Conservation (phyloP, 306 rosid species). For the Biancaea sappan region DNA sequence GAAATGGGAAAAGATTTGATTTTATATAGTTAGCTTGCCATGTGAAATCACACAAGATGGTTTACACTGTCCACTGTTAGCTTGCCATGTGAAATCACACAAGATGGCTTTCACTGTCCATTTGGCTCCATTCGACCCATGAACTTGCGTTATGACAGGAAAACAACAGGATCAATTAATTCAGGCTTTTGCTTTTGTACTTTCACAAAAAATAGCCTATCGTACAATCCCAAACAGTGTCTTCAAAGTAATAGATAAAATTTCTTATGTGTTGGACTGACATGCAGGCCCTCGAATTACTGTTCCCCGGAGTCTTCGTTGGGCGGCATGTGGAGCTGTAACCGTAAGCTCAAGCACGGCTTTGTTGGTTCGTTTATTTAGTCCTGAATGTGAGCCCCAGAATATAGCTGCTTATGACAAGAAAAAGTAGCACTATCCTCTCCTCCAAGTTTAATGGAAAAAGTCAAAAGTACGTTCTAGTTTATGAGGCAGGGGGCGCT, state of each 20-base stretch:
- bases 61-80: neutral
- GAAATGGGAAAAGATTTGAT: neutral
- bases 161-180: too few relatives aligned
- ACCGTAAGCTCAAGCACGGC: slow-evolving; percentile 76
- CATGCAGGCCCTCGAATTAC: slow-evolving; percentile 86
- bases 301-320: slow-evolving; percentile 78
- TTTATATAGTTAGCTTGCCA: neutral
- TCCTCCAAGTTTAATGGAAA: neutral
- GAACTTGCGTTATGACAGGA: neutral
- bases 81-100: neutral
- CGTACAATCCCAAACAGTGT: slow-evolving; percentile 1
- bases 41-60: neutral
- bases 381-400: slow-evolving; percentile 98
- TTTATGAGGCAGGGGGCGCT: neutral
- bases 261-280: slow-evolving; percentile 23
- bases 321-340: slow-evolving; percentile 91
- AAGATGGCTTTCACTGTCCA: too few relatives aligned
- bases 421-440: slow-evolving; percentile 42
- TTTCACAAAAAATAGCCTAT: too few relatives aligned
- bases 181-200: too few relatives aligned
- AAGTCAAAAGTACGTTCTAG: neutral
- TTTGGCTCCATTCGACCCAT: neutral
- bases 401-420: slow-evolving; percentile 92
- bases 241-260: neutral
- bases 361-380: slow-evolving; percentile 78